Evolutionary conservation across 441 rosid genomes (phyloP), one percentile per base, ranked within the genome.

Genomic region (Populus hybrid): DNA sequence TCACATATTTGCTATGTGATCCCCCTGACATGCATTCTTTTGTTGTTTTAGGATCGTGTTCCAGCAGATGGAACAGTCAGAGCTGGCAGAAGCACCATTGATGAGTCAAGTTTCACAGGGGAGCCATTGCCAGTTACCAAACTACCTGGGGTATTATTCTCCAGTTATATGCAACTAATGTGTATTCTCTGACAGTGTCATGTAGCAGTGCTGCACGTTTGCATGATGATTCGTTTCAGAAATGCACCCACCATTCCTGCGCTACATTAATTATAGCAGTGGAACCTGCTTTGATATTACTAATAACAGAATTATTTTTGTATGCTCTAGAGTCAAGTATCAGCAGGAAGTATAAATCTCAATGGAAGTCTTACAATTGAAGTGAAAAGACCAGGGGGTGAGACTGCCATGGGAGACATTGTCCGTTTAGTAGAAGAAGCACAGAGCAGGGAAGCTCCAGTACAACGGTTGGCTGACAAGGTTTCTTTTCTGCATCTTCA

Each of bases 71-170:
- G 97, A 78, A 83, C 90, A 46, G 98, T 93, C 81, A 93, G 83
- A 90, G 93, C 93, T 69, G 99, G 99, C 78, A 93, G 97, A 88
- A 95, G 99, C 82, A 83, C 92, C 35, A 84, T 95, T 80, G 97
- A 95, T 73, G 99, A 93, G 83, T 93, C 99, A 78, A 92, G 97
- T 87, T 95, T 95, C 85, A 93, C 98, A 10, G 99, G 99, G 79
- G 99, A 95, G 90, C 97, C 98, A 70, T 81, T 95, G 91, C 98
- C 98, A 42, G 98, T 88, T 80, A 95, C 97, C 78, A 95, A 95
- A 87, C 78, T 90, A 59, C 86, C 90, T 8, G 97, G 97, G 98
- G 99, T 95, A 92, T 80, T 74, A 74, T 77, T 87, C 80, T 82
- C 74, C 42, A 34, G 50, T 61, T 38, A 38, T 73, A 65, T 65